These are phyloP conservation scores for Backusella parvicylindrica DNA, from an alignment of 192 early-diverging fungal species.

Conservation along the genomic window DNA sequence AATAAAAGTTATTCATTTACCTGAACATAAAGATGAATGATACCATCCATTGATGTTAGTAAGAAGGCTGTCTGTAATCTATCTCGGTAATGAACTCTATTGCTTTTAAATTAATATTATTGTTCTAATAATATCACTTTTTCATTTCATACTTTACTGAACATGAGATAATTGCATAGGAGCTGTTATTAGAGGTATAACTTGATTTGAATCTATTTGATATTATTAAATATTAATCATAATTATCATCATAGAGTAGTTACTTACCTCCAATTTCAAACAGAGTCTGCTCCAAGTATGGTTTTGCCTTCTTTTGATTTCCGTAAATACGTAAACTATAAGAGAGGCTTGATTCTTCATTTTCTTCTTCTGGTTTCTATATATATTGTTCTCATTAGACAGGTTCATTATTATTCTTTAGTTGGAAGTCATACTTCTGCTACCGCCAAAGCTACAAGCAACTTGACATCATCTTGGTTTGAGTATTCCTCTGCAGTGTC, in stretches of 20 bases:
- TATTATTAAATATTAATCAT: neutral
- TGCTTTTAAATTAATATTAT: neutral
- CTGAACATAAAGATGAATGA: conserved; percentile 33
- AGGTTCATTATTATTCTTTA: neutral
- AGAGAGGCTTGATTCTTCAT: conserved; percentile 4
- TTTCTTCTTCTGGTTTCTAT: conserved; percentile 17
- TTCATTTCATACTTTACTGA: conserved; percentile 13
- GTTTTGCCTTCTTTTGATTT: neutral
- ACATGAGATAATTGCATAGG: conserved; percentile 37
- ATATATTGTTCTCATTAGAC: neutral
- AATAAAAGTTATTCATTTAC: neutral
- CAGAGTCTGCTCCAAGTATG: conserved; percentile 27
- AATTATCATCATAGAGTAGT: neutral
- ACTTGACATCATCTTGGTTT: neutral
- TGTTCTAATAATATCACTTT: neutral
- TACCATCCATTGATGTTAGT: conserved; percentile 27
- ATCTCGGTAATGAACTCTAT: conserved; percentile 9
- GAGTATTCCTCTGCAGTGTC: conserved; percentile 25
- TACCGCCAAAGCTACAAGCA: conserved; percentile 23
- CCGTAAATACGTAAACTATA: conserved; percentile 34
- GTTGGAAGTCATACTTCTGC: conserved; percentile 9
- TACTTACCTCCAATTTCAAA: conserved; percentile 22
- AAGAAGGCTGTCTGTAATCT: conserved; percentile 23
- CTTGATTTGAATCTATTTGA: conserved; percentile 20
- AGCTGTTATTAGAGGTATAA: conserved; percentile 22